These are phyloP conservation scores for Tulasnella sp. DNA, from an alignment of 768 basidiomycete genomes.

Conservation along the genomic window DNA sequence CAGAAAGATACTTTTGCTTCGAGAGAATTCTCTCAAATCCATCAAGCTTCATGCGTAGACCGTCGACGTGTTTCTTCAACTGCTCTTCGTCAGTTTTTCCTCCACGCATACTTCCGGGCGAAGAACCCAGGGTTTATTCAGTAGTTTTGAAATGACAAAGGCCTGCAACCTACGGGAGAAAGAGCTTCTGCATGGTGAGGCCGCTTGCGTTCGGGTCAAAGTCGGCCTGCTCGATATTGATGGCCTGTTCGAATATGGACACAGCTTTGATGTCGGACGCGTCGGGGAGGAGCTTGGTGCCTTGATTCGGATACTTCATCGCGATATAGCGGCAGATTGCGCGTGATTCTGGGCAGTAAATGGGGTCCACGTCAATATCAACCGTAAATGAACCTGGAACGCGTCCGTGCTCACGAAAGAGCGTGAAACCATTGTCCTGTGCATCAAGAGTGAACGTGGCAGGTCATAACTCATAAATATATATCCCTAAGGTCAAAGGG, in stretches of 20 bases:
- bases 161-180: conserved; percentile 34
- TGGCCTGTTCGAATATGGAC: conserved; percentile 40
- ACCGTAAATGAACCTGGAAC: not conserved
- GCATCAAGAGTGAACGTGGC: not conserved
- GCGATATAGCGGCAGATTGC: conserved; percentile 52
- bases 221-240: conserved; percentile 40
- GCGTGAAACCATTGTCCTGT: conserved; percentile 48
- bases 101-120: not conserved
- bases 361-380: not conserved
- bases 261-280: conserved; percentile 27
- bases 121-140: too few species aligned
- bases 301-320: conserved; percentile 41
- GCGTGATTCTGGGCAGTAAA: conserved; percentile 35
- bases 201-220: conserved; percentile 40
- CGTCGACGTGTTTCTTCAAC: conserved; percentile 16
- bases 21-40: conserved; percentile 46
- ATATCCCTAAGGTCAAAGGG: not conserved
- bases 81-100: not conserved
- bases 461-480: not conserved
- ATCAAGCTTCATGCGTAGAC: conserved; percentile 33
- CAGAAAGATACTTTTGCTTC: conserved; percentile 43
- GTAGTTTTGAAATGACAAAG: too few species aligned
- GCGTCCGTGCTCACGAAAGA: conserved; percentile 30
- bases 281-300: conserved; percentile 39
- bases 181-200: conserved; percentile 38